Base-by-base conservation (phyloP, 306 rosid species). In the Vicia villosa region DNA sequence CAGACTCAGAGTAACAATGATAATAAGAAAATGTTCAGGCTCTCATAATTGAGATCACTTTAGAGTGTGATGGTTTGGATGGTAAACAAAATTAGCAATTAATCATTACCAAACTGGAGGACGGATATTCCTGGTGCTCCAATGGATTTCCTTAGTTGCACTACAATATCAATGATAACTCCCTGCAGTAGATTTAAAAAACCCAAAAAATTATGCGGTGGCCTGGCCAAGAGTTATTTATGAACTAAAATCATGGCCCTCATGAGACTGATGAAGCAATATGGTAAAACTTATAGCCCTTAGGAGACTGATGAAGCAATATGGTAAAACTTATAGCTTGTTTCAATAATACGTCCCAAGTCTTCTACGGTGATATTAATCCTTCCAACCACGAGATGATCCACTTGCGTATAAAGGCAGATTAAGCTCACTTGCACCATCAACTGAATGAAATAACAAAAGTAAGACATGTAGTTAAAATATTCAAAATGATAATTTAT, bases 91-190 rank as follows among this genome's bases (percentile, higher is more conserved):
- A 70, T 57, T 36, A 60, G 49, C 14, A 69, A 60, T 40, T 58
- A 78, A 46, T 71, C 51, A 41, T 69, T 84, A 93, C 97, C 98
- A 83, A 93, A 93, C 76, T 93, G 98, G 50, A 93, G 98, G 62
- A 93, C 96, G 15, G 97, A 96, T 97, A 93, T 90, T 84, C 98
- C 98, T 66, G 98, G 96, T 61, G 98, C 98, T 69, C 89, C 90
- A 41, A 93, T 88, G 70, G 89, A 86, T 78, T 84, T 86, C 80
- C 98, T 81, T 52, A 93, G 94, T 58, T 84, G 82, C 75, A 93
- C 88, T 57, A 93, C 97, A 80, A 90, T 97, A 79, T 93, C 90
- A 0, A 96, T 93, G 84, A 93, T 93, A 77, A 90, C 97, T 41
- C 97, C 98, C 98, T 93, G 83, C 69, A 79, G 67, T n/a, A 42